These are phyloP conservation scores for Plasmodium gonderi DNA, from an alignment of 169 alveolate genomes.

Conservation along the genomic window DNA sequence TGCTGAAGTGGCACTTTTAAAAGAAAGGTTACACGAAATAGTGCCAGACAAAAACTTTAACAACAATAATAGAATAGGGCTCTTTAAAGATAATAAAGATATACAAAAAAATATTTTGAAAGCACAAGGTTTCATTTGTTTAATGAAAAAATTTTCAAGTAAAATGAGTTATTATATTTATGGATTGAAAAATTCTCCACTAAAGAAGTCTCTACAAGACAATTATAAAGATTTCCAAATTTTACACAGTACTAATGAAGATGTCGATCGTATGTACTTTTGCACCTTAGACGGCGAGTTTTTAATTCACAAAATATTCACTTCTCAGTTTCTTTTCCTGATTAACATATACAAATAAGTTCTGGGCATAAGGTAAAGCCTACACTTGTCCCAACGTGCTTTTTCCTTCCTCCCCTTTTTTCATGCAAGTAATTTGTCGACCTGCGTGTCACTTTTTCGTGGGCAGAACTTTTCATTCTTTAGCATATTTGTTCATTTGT, in stretches of 20 bases:
- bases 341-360: background rate
- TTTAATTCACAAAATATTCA: constrained; percentile 5
- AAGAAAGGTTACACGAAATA: background rate
- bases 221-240: background rate
- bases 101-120: background rate
- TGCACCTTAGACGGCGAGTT: constrained; percentile 20
- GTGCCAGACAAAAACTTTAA: background rate
- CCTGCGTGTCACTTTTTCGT: background rate
- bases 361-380: background rate
- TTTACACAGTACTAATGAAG: background rate
- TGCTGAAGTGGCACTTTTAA: constrained; percentile 4
- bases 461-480: too few species aligned
- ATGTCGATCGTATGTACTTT: background rate
- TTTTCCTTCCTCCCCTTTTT: background rate
- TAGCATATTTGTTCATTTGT: too few species aligned
- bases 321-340: background rate
- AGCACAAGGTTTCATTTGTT: constrained; percentile 5
- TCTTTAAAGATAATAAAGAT: background rate
- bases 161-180: constrained; percentile 11
- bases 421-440: too few species aligned
- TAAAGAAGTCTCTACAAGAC: background rate
- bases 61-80: background rate
- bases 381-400: background rate
- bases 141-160: constrained; percentile 32
- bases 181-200: background rate